A percentile compares a stretch with the other conserved stretches of the same genome.
These are phyloP conservation scores for Mantamonas sphyraenae DNA, from an alignment of 78 protist genomes.

Conservation along the genomic window DNA sequence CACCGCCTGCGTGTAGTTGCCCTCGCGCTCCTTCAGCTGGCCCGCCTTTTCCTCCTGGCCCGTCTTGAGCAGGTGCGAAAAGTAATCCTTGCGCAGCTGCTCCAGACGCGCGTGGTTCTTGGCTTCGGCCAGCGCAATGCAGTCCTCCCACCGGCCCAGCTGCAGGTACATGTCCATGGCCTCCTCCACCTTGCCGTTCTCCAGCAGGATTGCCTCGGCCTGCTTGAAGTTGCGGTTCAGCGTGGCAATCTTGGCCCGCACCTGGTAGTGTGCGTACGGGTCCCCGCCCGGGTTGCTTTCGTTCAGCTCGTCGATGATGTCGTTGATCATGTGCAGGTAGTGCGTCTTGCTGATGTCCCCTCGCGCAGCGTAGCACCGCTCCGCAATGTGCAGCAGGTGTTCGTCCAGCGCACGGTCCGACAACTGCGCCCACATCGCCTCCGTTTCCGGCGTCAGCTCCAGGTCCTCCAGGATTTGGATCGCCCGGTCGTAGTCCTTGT, in stretches of 20 bases:
- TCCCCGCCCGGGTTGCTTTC: neutral
- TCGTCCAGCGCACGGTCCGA: slow-evolving; percentile 28
- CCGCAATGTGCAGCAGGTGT: slow-evolving; percentile 38
- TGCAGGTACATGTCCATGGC: slow-evolving; percentile 56
- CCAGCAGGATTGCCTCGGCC: slow-evolving; percentile 50
- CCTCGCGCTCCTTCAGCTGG: slow-evolving; percentile 7
- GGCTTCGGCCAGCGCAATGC: slow-evolving; percentile 49
- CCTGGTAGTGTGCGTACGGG: slow-evolving; percentile 29
- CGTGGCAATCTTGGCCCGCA: slow-evolving; percentile 39
- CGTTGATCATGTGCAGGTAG: slow-evolving; percentile 39
- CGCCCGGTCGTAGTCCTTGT: slow-evolving; percentile 30
- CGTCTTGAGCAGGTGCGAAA: slow-evolving; percentile 49
- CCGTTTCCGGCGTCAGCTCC: slow-evolving; percentile 40
- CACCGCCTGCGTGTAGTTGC: slow-evolving; percentile 40
- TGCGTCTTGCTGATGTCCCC: slow-evolving; percentile 58
- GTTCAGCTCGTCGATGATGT: slow-evolving; percentile 15
- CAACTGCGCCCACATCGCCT: slow-evolving; percentile 73
- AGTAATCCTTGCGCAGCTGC: slow-evolving; percentile 27
- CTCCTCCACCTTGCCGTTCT: slow-evolving; percentile 36
- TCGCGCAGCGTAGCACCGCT: slow-evolving; percentile 65
- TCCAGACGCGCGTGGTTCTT: slow-evolving; percentile 26
- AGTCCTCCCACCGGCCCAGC: slow-evolving; percentile 57
- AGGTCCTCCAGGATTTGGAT: slow-evolving; percentile 26
- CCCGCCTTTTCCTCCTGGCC: slow-evolving; percentile 71
- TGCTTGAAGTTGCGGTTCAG: slow-evolving; percentile 28